Evolutionary conservation across 169 alveolate species (phyloP).

Genomic region (Plasmodium fragile): DNA sequence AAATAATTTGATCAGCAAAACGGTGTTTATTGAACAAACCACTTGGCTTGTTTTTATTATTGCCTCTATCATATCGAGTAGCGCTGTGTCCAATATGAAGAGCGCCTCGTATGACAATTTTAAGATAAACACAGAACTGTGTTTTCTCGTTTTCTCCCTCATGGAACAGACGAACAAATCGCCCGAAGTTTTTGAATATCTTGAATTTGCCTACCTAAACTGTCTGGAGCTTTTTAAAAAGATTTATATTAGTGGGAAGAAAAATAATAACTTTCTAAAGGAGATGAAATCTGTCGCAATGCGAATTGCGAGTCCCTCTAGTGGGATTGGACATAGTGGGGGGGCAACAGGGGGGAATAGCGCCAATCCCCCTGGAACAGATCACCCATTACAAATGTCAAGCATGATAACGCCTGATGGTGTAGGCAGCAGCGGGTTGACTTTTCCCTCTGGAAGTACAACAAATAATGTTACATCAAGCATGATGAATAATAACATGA

Average conservation of each 20-base stretch:
- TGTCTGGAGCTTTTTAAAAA: constrained; percentile 94
- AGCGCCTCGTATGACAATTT: constrained; percentile 30
- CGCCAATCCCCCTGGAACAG: background rate
- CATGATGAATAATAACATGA: constrained; percentile 13
- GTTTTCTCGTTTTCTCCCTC: constrained; percentile 68
- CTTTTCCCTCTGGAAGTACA: constrained; percentile 1
- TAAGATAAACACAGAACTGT: constrained; percentile 69
- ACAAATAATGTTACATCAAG: constrained; percentile 5
- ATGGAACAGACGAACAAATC: constrained; percentile 77
- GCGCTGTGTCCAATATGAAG: constrained; percentile 77
- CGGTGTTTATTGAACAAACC: constrained; percentile 81
- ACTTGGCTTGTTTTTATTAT: constrained; percentile 85
- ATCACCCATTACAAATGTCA: background rate
- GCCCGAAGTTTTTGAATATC: constrained; percentile 81
- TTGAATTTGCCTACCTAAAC: constrained; percentile 91
- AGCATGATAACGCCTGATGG: background rate
- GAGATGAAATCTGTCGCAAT: constrained; percentile 65
- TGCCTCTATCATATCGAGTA: constrained; percentile 86
- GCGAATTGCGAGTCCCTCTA: constrained; percentile 1
- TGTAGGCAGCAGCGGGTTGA: background rate
- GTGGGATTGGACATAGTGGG: background rate
- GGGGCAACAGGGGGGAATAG: background rate
- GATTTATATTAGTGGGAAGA: constrained; percentile 93
- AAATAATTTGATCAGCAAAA: constrained; percentile 57
- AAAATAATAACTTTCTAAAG: constrained; percentile 87